Evolutionary conservation across 2,329 filamentous ascomycete species (phyloP), one percentile per base, ranked within the genome.

Genomic region (Coniochaeta prunicola): DNA sequence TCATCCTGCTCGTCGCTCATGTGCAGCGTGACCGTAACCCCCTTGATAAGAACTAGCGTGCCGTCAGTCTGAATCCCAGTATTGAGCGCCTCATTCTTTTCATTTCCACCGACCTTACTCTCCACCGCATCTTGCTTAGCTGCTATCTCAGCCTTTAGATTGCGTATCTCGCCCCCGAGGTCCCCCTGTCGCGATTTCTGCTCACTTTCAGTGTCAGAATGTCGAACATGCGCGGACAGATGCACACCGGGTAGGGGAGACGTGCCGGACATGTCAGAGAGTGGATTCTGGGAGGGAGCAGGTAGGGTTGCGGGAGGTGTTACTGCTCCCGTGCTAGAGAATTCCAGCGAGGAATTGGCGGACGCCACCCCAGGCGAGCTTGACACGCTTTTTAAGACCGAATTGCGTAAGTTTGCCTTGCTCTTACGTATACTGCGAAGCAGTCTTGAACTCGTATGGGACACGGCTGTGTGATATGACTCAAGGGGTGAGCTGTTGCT

Each of bases 391-490:
- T 30, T 70, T 67, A 13, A 66, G 45, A 56, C 63, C 65, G 40
- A 70, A 67, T 19, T 68, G 68, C 4, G 64, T 67, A 68, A 60
- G 12, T 63, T 60, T 55, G 17, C 17, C 3, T n/a, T 55, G 53
- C 53, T 55, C 7, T 50, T 15, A 4, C 45, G 13, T 30, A 21
- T 30, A 13, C 45, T 21, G 24, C 45, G 45, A 12, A 50, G 45
- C 4, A 17, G 6, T 17, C 30, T 12, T 13, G 53, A 34, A 24
- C 33, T 36, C 19, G 33, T 34, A 9, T 4, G 4, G 10, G 53
- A 34, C 26, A 21, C 30, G 33, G 53, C 28, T 34, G 53, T 55
- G 53, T 55, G 53, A n/a, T 36, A 33, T 13, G 53, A 55, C 30
- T 38, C 36, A n/a, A 34, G 31, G 19, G 30, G 28, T 7, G 30